Evolutionary conservation across 1,139 yeast species (phyloP), one percentile per base, ranked within the genome.

Genomic region (Kluyveromyces marxianus): DNA sequence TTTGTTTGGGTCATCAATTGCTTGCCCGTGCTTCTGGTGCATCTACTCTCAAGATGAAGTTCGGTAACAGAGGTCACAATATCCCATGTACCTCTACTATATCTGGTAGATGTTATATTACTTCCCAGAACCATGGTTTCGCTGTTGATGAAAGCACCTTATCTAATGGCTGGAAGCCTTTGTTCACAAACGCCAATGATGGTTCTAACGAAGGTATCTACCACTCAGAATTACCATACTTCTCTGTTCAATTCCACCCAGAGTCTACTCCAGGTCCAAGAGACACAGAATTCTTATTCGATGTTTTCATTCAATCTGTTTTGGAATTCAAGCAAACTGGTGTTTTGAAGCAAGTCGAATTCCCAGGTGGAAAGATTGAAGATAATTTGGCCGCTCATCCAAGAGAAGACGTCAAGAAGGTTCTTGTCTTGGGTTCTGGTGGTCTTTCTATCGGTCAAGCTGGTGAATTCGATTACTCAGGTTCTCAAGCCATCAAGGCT

Each of bases 191-290:
- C 65, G 89, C 97, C 50, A 94, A 94, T 63, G 99, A 94, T 69
- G 92, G 92, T 49, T 90, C 98, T 37, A 94, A 94, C 68, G 99
- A 94, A 74, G 99, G 99, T 81, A 89, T 94, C 56, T 90, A 88
- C 74, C 90, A 90, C 69, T 77, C 83, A 41, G 74, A 79, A 52
- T 75, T 85, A 66, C 98, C 99, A 41, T 84, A 76, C 67, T 94
- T 94, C 75, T 92, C 98, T n/a, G 97, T 92, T 43, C 99, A 94
- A 75, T 92, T 94, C 78, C 99, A 94, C 66, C 99, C 99, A 25
- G 99, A 94, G 74, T 88, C 97, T 32, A 88, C 97, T 46, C 98
- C 98, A 41, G 99, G 99, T 67, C 99, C 99, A 66, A 82, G 96
- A 67, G 99, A 94, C 67, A 92, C 99, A 47, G 98, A 94, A 69